Percentiles rank a stretch among this genome's conserved stretches.
These are phyloP conservation scores for Aspergillus neotritici DNA, from an alignment of 2,329 filamentous ascomycete genomes.

Conservation along the genomic window DNA sequence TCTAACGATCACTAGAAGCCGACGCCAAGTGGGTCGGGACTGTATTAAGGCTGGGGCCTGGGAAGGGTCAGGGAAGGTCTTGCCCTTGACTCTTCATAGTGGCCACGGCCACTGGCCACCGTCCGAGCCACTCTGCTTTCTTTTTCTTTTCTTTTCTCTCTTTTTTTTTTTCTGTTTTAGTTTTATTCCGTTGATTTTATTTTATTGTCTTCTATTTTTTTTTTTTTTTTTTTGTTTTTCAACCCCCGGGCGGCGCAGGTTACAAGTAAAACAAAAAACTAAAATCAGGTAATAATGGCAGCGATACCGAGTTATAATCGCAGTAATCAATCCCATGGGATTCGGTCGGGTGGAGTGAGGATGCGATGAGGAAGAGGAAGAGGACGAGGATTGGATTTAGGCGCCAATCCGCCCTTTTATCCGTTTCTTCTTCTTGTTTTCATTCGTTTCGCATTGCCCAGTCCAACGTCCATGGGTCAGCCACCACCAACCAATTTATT, in stretches of 20 bases:
- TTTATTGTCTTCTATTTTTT: neutral
- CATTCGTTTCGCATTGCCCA: too few relatives aligned
- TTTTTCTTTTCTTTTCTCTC: conserved; percentile 1
- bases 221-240: neutral
- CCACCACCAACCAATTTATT: too few relatives aligned
- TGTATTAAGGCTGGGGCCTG: conserved; percentile 17
- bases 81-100: conserved; percentile 7
- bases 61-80: too few relatives aligned
- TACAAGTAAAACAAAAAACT: neutral
- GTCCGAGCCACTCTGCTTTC: neutral
- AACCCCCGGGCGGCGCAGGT: neutral
- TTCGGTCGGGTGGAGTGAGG: too few relatives aligned
- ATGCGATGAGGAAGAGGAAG: too few relatives aligned
- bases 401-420: too few relatives aligned
- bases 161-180: neutral
- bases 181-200: neutral
- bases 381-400: too few relatives aligned
- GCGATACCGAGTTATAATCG: too few relatives aligned
- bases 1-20: conserved; percentile 21
- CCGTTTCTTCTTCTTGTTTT: too few relatives aligned
- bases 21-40: conserved; percentile 14
- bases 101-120: conserved; percentile 9
- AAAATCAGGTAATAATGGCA: too few relatives aligned
- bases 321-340: too few relatives aligned
- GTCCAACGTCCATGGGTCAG: too few relatives aligned